Evolutionary conservation across 108 stramenopile species (phyloP).

Genomic region (Fragilaria crotonensis): DNA sequence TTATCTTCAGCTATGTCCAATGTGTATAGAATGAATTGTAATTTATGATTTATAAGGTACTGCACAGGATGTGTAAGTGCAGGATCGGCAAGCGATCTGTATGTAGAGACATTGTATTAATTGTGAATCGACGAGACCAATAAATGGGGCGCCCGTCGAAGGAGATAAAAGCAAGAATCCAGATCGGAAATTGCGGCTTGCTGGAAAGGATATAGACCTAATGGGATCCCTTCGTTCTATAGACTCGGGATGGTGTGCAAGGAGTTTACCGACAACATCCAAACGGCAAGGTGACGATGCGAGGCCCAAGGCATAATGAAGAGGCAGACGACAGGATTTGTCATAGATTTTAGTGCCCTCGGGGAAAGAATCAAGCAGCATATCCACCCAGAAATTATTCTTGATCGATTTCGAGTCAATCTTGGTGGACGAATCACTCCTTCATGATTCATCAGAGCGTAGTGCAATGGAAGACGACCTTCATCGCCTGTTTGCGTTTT

Average conservation of each 20-base stretch:
- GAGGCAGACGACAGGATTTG: conserved; percentile 15
- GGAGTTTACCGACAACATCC: neutral
- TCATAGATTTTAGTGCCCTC: conserved; percentile 3
- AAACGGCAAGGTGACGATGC: neutral
- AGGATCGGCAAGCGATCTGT: too few species aligned
- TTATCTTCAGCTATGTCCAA: too few species aligned
- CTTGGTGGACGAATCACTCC: neutral
- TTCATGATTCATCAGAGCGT: conserved; percentile 10
- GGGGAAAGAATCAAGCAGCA: conserved; percentile 14
- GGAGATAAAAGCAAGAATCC: neutral
- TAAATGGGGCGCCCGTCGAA: neutral
- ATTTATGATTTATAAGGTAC: too few species aligned
- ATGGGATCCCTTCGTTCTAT: neutral
- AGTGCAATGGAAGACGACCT: conserved; percentile 31
- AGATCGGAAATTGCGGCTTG: conserved; percentile 1
- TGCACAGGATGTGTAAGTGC: too few species aligned
- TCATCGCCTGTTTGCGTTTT: conserved; percentile 12
- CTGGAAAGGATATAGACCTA: neutral
- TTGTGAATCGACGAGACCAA: too few species aligned
- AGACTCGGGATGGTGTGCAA: neutral
- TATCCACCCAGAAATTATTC: conserved; percentile 15
- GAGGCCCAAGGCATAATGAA: conserved; percentile 24
- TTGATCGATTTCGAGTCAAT: neutral
- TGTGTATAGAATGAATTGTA: too few species aligned
- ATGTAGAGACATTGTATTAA: too few species aligned